Base-by-base conservation (phyloP, 768 basidiomycete species). In the Leccinum truebloodii region DNA sequence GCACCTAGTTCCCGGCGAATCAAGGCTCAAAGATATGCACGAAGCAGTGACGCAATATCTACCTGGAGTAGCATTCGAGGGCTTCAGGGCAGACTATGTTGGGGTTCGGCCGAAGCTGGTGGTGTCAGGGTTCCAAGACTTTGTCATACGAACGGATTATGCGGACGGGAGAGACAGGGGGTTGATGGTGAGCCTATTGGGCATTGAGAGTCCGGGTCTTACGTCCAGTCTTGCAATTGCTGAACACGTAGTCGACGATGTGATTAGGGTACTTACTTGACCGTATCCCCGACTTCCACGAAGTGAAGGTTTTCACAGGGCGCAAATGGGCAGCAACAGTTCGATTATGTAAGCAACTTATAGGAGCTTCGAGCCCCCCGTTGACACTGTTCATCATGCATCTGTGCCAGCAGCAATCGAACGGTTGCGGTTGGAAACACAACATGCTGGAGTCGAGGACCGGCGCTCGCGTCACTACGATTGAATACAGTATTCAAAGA, bases 191-290 rank as follows among this genome's bases (percentile, higher is more conserved):
- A 94, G 86, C 70, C 76, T 97, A 61, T 71, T 94, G 70, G 94
- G 95, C 0, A 94, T 98, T 62, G 94, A 97, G 71, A 92, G 89
- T 63, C 96, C 96, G 0, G 96, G 96, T 0, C 75, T 98, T 70
- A 98, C 96, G 4, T 84, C 90, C 10, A 84, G 85, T 67, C 81
- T 98, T 65, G 94, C 92, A 4, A 89, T 96, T 37, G 96, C 90
- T 2, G 92, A 96, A 75, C 75, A 81, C 69, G 87, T 97, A 1
- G 88, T 88, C 8, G 84, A 87, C 54, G 82, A 86, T 65, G 70
- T 89, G 62, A 52, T 63, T 35, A 16, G 3, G 28, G 26, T 6
- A 44, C 2, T 28, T 28, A 28, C 28, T 28, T 28, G 28, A 28
- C 28, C 28, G 28, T 8, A 1, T 28, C 28, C 28, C 28, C 28